Conservation (phyloP, 2,329 filamentous ascomycete species). For the Colletotrichum sp. region DNA sequence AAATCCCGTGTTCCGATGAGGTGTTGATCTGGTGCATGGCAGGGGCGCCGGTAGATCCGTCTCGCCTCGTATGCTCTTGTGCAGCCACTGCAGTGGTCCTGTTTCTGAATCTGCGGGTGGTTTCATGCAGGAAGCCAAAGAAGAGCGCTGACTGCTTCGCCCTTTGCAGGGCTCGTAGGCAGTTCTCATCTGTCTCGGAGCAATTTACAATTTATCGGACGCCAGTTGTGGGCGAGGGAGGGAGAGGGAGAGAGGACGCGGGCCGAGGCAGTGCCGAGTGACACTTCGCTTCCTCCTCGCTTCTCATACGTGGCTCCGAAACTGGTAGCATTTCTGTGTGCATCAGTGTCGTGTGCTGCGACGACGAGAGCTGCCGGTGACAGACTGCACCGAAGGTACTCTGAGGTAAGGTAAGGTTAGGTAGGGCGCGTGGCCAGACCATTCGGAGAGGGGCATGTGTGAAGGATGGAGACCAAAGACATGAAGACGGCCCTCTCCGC, state of each 20-base stretch:
- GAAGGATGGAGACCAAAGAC: not conserved
- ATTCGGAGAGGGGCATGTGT: not conserved
- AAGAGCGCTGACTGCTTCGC: not conserved
- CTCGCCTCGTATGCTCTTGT: not conserved
- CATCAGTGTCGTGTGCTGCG: not conserved
- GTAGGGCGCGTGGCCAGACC: not conserved
- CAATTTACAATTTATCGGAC: not conserved
- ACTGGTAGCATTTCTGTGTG: not conserved
- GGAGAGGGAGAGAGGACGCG: not conserved
- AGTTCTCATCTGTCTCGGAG: slow-evolving; percentile 1
- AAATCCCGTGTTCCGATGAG: not conserved
- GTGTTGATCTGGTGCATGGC: not conserved
- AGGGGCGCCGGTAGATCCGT: not conserved
- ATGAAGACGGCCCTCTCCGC: not conserved
- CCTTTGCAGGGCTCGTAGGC: not conserved
- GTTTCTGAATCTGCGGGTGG: slow-evolving; percentile 17
- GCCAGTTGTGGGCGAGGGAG: not conserved
- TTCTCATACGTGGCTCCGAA: not conserved
- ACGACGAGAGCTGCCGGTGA: not conserved
- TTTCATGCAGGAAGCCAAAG: slow-evolving; percentile 11
- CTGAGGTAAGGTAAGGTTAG: not conserved
- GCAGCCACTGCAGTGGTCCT: not conserved
- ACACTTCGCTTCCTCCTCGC: not conserved
- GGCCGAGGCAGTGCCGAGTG: not conserved
- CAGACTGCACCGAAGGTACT: not conserved